Evolutionary conservation across 768 basidiomycete genomes (phyloP).

Genomic region (Phlegmacium glaucopus): DNA sequence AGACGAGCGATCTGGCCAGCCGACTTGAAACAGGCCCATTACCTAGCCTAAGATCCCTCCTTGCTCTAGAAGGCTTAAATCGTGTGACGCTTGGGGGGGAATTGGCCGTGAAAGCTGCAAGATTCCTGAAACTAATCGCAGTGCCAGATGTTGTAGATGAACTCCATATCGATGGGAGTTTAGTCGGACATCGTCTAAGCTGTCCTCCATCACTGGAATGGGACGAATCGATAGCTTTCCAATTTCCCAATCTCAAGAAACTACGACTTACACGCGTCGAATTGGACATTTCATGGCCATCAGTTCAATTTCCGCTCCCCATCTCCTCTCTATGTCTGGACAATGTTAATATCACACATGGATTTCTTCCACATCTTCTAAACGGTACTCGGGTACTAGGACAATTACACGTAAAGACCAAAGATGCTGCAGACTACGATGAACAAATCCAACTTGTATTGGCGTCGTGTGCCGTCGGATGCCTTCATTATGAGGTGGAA

Average conservation of each 20-base stretch:
- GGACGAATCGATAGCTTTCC: conserved; percentile 47
- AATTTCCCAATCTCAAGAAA: conserved; percentile 39
- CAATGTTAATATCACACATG: conserved; percentile 38
- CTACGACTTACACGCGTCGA: conserved; percentile 42
- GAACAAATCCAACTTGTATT: conserved; percentile 40
- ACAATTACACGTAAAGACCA: conserved; percentile 34
- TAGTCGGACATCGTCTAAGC: conserved; percentile 22
- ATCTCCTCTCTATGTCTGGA: conserved; percentile 40
- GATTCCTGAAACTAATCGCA: conserved; percentile 40
- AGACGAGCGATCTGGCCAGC: conserved; percentile 5
- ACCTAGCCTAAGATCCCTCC: conserved; percentile 37
- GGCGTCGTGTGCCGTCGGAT: conserved; percentile 36
- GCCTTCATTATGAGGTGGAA: conserved; percentile 41
- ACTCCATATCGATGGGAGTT: conserved; percentile 45
- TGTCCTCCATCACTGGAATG: conserved; percentile 44
- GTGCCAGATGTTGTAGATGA: conserved; percentile 38
- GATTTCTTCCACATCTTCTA: conserved; percentile 38
- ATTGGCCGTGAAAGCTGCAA: conserved; percentile 42
- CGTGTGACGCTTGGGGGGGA: conserved; percentile 46
- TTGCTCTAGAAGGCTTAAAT: conserved; percentile 39
- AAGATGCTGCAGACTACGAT: conserved; percentile 30
- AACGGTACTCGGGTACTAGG: conserved; percentile 33
- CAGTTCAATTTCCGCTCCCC: conserved; percentile 30
- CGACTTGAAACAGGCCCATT: conserved; percentile 23
- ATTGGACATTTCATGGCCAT: conserved; percentile 37